Base-by-base conservation (phyloP, 805 yeast genomes). In the Maudiozyma saulgeensis region DNA sequence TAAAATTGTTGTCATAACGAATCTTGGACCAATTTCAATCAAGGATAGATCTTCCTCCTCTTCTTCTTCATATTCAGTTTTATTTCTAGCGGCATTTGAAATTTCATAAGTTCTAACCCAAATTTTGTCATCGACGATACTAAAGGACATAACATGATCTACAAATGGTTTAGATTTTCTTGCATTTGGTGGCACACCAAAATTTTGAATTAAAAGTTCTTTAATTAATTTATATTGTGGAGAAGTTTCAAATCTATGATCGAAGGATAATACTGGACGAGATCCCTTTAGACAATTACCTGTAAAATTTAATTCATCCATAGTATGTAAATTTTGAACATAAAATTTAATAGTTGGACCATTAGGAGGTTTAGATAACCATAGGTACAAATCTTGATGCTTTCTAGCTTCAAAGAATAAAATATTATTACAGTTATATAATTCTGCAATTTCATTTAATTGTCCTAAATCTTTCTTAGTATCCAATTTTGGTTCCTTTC, bases 41-140 rank as follows among this genome's bases (percentile, higher is more conserved):
- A 93, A 74, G 16, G 88, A 80, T 53, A 87, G 68, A 53, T 88
- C 87, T 39, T 80, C 80, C 47, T 66, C 68, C 37, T 65, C 68
- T 34, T 67, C 68, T 34, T 67, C 68, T 49, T 75, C 82, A 45
- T 73, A 72, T 50, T 81, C 82, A 52, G 78, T 82, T 47, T 68
- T 68, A 55, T 75, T 71, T 49, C 71, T 72, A 44, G 77, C 79
- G 49, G 80, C 76, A 63, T 78, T 80, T 43, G 80, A 77, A 56
- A 93, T 88, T 72, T 93, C 98, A 66, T 84, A 93, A 69, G 89
- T 90, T 71, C 99, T 81, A 51, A 90, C 79, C 99, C 99, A 93
- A 51, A 93, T 77, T 71, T 90, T 90, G 62, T 84, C 84, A 69
- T 93, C 99, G 28, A 89, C 96, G 49, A 91, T 81, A 54, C 90